phyloP scores from a whole-genome alignment of 768 basidiomycete genomes.

The Mycena vulgaris region DNA sequence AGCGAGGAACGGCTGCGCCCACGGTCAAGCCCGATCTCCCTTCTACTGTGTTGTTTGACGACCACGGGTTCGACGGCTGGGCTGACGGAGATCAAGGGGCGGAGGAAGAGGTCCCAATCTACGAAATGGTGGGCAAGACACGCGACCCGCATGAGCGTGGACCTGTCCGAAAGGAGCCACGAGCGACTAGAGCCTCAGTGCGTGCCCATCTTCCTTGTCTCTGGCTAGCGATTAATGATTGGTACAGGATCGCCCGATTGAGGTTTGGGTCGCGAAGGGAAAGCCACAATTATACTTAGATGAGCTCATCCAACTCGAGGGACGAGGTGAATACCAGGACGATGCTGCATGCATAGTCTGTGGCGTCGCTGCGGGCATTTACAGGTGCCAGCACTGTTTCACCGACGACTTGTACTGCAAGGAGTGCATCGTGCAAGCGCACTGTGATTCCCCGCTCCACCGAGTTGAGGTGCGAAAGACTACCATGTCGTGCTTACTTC shows the following conservation, averaged over 20 bases:
- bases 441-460: conserved; percentile 33
- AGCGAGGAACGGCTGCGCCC: not conserved
- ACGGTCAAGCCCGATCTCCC: not conserved
- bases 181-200: not conserved
- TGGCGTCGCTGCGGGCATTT: not conserved
- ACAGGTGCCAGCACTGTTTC: conserved; percentile 34
- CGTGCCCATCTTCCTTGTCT: not conserved
- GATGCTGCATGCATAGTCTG: not conserved
- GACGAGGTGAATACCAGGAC: not conserved
- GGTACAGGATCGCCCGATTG: not conserved
- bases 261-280: not conserved
- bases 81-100: not conserved
- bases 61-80: not conserved
- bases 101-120: not conserved
- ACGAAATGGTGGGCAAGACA: not conserved
- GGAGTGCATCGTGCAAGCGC: conserved; percentile 28
- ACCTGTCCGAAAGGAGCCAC: not conserved
- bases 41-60: not conserved
- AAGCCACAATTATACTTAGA: conserved; percentile 18
- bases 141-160: not conserved
- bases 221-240: no score
- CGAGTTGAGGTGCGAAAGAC: conserved; percentile 31
- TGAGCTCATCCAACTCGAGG: not conserved
- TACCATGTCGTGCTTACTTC: not conserved
- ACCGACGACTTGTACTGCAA: conserved; percentile 33